These are phyloP conservation scores for Fusarium newnesense DNA, from an alignment of 2,329 filamentous ascomycete species.

Conservation along the genomic window DNA sequence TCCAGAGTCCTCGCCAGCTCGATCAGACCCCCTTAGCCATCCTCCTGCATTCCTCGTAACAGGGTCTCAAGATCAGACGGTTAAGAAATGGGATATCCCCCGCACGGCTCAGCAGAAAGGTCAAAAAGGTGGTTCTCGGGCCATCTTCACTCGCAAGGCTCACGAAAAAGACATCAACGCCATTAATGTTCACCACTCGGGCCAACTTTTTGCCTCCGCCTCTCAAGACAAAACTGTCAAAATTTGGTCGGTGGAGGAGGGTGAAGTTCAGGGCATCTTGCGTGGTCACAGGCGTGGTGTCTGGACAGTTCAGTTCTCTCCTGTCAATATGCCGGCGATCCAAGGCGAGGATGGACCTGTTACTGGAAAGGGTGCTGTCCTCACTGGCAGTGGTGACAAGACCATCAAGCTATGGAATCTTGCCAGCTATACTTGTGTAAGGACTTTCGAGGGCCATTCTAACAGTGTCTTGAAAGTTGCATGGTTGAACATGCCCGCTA, in stretches of 20 bases:
- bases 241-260: slow-evolving; percentile 91
- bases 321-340: slow-evolving; percentile 77
- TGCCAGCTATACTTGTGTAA: slow-evolving; percentile 88
- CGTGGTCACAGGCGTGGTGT: slow-evolving; percentile 94
- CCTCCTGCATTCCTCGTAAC: slow-evolving; percentile 89
- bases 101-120: slow-evolving; percentile 58
- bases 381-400: slow-evolving; percentile 95
- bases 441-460: slow-evolving; percentile 95
- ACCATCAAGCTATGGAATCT: slow-evolving; percentile 96
- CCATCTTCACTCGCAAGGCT: slow-evolving; percentile 89
- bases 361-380: slow-evolving; percentile 81
- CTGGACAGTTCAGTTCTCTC: slow-evolving; percentile 93
- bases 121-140: slow-evolving; percentile 67
- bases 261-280: slow-evolving; percentile 90
- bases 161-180: slow-evolving; percentile 99
- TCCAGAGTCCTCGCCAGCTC: slow-evolving; percentile 73
- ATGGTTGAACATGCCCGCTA: slow-evolving; percentile 74
- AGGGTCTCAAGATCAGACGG: slow-evolving; percentile 92
- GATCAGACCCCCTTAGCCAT: slow-evolving; percentile 77
- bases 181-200: slow-evolving; percentile 79
- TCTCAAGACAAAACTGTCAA: slow-evolving; percentile 98
- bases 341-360: slow-evolving; percentile 77
- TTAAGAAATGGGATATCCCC: slow-evolving; percentile 92
- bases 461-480: slow-evolving; percentile 94
- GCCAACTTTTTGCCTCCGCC: slow-evolving; percentile 90